Percentiles rank a stretch among this genome's conserved stretches.
Evolutionary conservation across 2,329 filamentous ascomycete genomes (phyloP).

Genomic region (Aspergillus tubingensis): DNA sequence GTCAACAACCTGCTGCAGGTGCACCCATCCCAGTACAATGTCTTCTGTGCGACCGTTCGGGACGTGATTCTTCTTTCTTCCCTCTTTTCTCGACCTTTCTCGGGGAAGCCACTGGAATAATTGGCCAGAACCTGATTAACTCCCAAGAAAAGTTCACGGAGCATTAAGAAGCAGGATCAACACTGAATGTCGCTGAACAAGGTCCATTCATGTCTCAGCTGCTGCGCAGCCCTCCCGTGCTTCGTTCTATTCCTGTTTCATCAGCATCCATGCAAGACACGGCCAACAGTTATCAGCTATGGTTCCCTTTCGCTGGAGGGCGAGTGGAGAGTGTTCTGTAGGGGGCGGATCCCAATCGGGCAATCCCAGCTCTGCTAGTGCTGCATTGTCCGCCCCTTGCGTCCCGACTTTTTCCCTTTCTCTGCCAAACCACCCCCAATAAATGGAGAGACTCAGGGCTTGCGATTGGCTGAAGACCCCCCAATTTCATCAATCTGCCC

Average conservation of each 20-base stretch:
- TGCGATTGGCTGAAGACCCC: constrained; percentile 8
- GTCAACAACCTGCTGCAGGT: background rate
- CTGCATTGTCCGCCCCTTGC: constrained; percentile 23
- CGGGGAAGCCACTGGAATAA: constrained; percentile 4
- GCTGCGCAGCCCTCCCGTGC: constrained; percentile 14
- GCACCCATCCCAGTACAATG: background rate
- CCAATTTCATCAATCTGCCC: constrained; percentile 15
- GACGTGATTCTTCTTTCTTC: background rate
- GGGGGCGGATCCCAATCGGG: constrained; percentile 12
- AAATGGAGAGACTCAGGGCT: constrained; percentile 3
- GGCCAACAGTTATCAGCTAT: constrained; percentile 16
- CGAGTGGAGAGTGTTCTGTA: constrained; percentile 7
- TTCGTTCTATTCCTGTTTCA: constrained; percentile 17
- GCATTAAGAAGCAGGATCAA: constrained; percentile 16
- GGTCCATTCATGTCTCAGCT: constrained; percentile 19
- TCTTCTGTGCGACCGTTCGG: background rate
- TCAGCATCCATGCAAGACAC: constrained; percentile 19
- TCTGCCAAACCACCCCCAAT: constrained; percentile 15
- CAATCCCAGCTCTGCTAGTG: constrained; percentile 8
- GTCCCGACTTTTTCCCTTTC: constrained; percentile 11
- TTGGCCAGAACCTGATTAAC: background rate
- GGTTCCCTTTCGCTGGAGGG: constrained; percentile 7
- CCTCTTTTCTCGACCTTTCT: background rate
- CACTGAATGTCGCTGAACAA: constrained; percentile 9
- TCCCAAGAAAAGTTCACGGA: background rate